A percentile compares a stretch with the other conserved stretches of the same genome.
phyloP scores from a whole-genome alignment of 2,329 filamentous ascomycete genomes.

The Trichoderma sp. region DNA sequence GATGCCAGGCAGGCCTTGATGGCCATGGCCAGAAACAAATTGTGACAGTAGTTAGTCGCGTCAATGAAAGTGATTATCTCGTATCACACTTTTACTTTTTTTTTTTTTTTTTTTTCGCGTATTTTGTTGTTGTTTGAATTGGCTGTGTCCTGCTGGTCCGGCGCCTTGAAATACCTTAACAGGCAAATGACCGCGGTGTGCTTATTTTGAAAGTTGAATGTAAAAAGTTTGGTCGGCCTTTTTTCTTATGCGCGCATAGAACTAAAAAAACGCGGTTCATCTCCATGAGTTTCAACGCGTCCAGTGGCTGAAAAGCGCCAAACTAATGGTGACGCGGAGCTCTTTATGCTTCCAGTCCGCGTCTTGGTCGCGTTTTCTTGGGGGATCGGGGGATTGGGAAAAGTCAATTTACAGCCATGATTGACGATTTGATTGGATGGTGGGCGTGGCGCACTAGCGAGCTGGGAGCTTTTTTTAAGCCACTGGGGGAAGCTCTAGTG shows the following conservation, averaged over 20 bases:
- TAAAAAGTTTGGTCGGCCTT: neutral
- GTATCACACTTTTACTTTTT: neutral
- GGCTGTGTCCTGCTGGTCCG: neutral
- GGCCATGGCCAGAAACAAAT: slow-evolving; percentile 1
- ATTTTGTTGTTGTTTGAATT: neutral
- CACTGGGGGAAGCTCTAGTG: neutral
- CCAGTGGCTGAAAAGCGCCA: neutral
- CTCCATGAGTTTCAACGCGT: neutral
- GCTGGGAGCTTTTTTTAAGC: neutral
- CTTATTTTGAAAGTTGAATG: neutral
- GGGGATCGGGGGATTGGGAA: neutral
- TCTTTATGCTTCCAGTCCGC: neutral
- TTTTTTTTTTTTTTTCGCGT: neutral
- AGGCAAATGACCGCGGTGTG: neutral
- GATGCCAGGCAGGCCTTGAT: neutral
- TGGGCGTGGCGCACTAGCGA: neutral
- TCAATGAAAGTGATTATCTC: slow-evolving; percentile 23
- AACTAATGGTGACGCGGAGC: neutral
- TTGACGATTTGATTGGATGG: neutral
- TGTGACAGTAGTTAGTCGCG: slow-evolving; percentile 21
- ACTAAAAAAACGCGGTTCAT: neutral
- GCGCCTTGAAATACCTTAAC: neutral
- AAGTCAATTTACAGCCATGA: neutral
- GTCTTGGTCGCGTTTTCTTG: neutral
- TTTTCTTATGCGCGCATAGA: neutral